Conservation (phyloP, 371 early-diverging fungal genomes). For the Haplosporangium sp. region DNA sequence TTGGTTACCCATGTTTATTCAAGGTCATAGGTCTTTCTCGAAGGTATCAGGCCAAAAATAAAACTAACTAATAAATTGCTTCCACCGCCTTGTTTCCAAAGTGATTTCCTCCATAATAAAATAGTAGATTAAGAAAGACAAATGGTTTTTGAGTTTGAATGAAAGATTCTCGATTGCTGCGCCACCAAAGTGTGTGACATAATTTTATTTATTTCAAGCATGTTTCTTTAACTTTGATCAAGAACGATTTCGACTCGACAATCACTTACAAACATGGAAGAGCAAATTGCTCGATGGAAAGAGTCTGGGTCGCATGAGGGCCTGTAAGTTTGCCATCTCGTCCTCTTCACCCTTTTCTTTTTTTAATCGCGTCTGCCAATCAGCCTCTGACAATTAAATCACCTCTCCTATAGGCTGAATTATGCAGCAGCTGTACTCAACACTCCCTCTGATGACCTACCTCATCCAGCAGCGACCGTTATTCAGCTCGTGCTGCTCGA, state of each 20-base stretch:
- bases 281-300: constrained; percentile 23
- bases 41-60: not conserved
- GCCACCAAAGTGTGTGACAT: too few species aligned
- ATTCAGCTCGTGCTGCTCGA: constrained; percentile 18
- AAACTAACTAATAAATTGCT: not conserved
- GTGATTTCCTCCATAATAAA: too few species aligned
- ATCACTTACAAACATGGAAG: constrained; percentile 7
- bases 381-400: not conserved
- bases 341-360: not conserved
- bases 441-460: constrained; percentile 5
- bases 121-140: too few species aligned
- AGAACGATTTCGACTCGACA: too few species aligned
- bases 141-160: too few species aligned
- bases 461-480: constrained; percentile 20
- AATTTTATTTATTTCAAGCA: too few species aligned
- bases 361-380: not conserved
- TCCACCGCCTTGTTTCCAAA: too few species aligned
- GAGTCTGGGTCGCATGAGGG: constrained; percentile 23
- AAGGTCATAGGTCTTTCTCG: constrained; percentile 2
- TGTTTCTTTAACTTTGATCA: too few species aligned
- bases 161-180: too few species aligned
- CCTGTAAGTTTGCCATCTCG: constrained; percentile 14
- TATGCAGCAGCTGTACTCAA: constrained; percentile 16
- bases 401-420: constrained; percentile 10
- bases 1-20: constrained; percentile 25